Conservation (phyloP, 495 filamentous ascomycete genomes). For the Penicillium longicatenatum region DNA sequence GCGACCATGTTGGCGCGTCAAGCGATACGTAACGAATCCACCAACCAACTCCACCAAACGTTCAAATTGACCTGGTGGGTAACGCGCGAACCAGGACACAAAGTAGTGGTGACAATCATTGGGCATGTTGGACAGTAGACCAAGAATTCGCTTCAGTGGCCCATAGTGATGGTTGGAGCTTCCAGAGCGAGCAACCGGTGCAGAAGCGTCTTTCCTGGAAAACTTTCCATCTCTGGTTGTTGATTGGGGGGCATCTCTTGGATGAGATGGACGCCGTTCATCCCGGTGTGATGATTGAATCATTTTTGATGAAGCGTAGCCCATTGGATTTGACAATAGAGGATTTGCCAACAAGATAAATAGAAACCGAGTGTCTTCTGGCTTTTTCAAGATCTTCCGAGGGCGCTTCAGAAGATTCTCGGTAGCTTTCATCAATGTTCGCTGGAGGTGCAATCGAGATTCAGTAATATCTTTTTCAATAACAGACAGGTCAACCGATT, state of each 20-base stretch:
- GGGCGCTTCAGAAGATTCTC: slow-evolving; percentile 88
- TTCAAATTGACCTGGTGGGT: slow-evolving; percentile 67
- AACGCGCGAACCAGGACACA: slow-evolving; percentile 82
- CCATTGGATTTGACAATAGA: slow-evolving; percentile 53
- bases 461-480: slow-evolving; percentile 65
- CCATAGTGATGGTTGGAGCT: slow-evolving; percentile 68
- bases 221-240: slow-evolving; percentile 24
- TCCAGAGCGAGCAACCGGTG: slow-evolving; percentile 19
- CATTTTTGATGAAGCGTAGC: slow-evolving; percentile 9
- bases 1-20: slow-evolving; percentile 72
- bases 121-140: slow-evolving; percentile 74
- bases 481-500: slow-evolving; percentile 37
- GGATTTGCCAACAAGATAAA: slow-evolving; percentile 87
- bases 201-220: slow-evolving; percentile 19
- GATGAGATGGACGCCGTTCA: slow-evolving; percentile 33
- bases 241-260: slow-evolving; percentile 24
- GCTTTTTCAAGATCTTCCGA: slow-evolving; percentile 65
- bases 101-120: slow-evolving; percentile 78
- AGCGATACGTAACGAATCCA: slow-evolving; percentile 80
- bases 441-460: slow-evolving; percentile 66
- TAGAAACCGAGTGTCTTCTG: slow-evolving; percentile 76
- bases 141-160: slow-evolving; percentile 84
- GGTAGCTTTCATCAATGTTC: slow-evolving; percentile 75
- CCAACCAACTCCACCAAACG: slow-evolving; percentile 73
- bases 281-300: slow-evolving; percentile 16